Percentiles rank a stretch among this genome's conserved stretches.
These are phyloP conservation scores for Yamadazyma membranifaciens DNA, from an alignment of 1,139 yeast genomes.

Conservation along the genomic window DNA sequence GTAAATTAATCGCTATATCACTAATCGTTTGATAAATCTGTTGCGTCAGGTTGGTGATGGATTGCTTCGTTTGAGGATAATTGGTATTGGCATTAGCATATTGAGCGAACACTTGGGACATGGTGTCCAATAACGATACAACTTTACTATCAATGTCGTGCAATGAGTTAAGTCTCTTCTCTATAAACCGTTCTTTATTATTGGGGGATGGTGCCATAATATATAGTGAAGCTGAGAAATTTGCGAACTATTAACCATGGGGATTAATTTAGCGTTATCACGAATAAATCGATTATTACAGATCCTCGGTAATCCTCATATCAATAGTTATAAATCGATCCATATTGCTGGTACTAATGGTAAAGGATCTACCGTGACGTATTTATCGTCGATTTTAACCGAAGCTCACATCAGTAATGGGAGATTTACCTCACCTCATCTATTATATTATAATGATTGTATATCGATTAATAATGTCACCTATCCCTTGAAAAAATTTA, in stretches of 20 bases:
- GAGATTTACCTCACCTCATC: slow-evolving; percentile 84
- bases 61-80: slow-evolving; percentile 19
- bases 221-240: background rate
- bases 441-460: slow-evolving; percentile 70
- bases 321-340: slow-evolving; percentile 50
- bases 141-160: slow-evolving; percentile 43
- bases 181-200: slow-evolving; percentile 28
- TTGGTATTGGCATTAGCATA: slow-evolving; percentile 25
- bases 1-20: slow-evolving; percentile 45
- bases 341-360: slow-evolving; percentile 97
- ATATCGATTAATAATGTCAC: slow-evolving; percentile 63
- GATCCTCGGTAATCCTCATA: slow-evolving; percentile 69
- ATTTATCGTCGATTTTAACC: slow-evolving; percentile 61
- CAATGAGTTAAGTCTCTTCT: slow-evolving; percentile 45
- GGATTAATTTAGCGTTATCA: slow-evolving; percentile 60
- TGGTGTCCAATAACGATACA: slow-evolving; percentile 41
- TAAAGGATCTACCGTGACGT: slow-evolving; percentile 87
- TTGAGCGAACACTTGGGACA: slow-evolving; percentile 40
- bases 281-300: slow-evolving; percentile 57
- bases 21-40: slow-evolving; percentile 34
- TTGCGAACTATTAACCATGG: slow-evolving; percentile 21
- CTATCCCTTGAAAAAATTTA: slow-evolving; percentile 48
- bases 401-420: slow-evolving; percentile 57
- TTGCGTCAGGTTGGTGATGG: slow-evolving; percentile 29
- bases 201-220: background rate